phyloP scores from a whole-genome alignment of 208 protist genomes.

The Trypanosomatidae sp. region DNA sequence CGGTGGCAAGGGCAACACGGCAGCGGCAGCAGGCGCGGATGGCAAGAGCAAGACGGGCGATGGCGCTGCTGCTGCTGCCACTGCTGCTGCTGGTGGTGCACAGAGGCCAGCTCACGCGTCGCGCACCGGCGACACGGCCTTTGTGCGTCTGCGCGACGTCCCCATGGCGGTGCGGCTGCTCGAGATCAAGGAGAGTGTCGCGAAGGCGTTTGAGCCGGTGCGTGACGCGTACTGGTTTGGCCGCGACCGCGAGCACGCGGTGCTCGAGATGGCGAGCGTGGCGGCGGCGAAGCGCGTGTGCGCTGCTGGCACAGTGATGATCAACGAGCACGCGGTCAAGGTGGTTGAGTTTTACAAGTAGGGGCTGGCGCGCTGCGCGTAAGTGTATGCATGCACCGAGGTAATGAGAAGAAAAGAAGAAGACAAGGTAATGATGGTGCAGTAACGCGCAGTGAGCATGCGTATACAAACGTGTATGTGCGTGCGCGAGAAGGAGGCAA shows the following conservation, averaged over 20 bases:
- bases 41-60: slow-evolving; percentile 1
- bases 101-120: background rate
- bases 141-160: slow-evolving; percentile 33
- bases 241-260: slow-evolving; percentile 26
- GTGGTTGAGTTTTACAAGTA: slow-evolving; percentile 10
- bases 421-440: too few relatives aligned
- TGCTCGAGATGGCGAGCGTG: slow-evolving; percentile 22
- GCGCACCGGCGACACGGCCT: slow-evolving; percentile 10
- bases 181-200: slow-evolving; percentile 34
- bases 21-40: background rate
- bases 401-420: too few relatives aligned
- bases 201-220: slow-evolving; percentile 6
- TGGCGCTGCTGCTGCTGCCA: background rate
- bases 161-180: slow-evolving; percentile 46
- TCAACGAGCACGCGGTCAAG: slow-evolving; percentile 9
- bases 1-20: background rate
- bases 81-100: background rate
- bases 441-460: too few relatives aligned
- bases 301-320: slow-evolving; percentile 8
- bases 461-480: too few relatives aligned
- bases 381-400: background rate
- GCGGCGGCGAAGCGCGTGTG: slow-evolving; percentile 12
- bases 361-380: background rate
- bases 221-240: slow-evolving; percentile 65
- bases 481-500: too few relatives aligned